Conservation (phyloP, 495 filamentous ascomycete genomes). For the Aspergillus panamensis region DNA sequence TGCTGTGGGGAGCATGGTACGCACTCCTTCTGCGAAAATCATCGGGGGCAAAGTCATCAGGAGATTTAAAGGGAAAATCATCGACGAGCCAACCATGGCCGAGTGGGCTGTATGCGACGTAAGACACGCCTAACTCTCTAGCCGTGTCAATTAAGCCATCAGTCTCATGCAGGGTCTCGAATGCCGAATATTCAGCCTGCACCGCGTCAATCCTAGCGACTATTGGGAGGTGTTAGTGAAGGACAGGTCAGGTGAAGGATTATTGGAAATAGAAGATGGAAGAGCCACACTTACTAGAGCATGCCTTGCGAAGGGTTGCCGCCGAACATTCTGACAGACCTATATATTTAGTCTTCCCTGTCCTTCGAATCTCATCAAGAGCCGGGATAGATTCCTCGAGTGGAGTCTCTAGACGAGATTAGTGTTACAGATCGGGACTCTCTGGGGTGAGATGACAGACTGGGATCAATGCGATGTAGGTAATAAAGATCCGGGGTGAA, state of each 20-base stretch:
- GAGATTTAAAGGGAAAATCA: constrained; percentile 36
- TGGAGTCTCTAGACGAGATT: constrained; percentile 35
- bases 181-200: constrained; percentile 50
- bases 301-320: constrained; percentile 43
- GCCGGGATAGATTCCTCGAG: constrained; percentile 46
- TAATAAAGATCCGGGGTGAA: constrained; percentile 48
- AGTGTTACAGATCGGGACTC: background rate
- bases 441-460: constrained; percentile 21
- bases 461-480: constrained; percentile 41
- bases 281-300: constrained; percentile 31
- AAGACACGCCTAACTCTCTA: constrained; percentile 41
- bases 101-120: constrained; percentile 45
- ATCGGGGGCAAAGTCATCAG: constrained; percentile 22
- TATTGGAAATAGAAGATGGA: too few relatives aligned
- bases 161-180: constrained; percentile 48
- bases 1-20: background rate
- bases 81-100: constrained; percentile 48
- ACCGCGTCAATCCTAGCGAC: constrained; percentile 50
- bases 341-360: constrained; percentile 48
- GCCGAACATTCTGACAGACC: constrained; percentile 46
- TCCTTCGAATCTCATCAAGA: constrained; percentile 44
- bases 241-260: background rate
- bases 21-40: constrained; percentile 39
- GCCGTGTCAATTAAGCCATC: constrained; percentile 39
- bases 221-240: constrained; percentile 5